phyloP scores from a whole-genome alignment of 768 basidiomycete genomes.

The Serendipita sp. region DNA sequence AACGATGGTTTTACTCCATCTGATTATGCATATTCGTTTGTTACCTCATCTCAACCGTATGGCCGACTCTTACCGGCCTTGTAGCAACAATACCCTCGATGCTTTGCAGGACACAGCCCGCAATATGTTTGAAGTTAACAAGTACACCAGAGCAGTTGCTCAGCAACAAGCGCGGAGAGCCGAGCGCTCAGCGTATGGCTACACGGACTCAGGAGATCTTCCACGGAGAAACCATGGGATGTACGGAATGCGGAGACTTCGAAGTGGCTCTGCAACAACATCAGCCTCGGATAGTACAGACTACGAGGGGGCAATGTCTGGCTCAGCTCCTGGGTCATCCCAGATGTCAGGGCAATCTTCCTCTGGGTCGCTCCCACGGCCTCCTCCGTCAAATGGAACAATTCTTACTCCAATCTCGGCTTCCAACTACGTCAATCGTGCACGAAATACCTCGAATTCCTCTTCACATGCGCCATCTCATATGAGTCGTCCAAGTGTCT shows the following conservation, averaged over 20 bases:
- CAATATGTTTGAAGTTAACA: slow-evolving; percentile 62
- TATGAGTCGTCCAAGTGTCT: not conserved
- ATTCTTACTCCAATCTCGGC: slow-evolving; percentile 8
- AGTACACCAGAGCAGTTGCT: slow-evolving; percentile 31
- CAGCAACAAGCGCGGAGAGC: slow-evolving; percentile 35
- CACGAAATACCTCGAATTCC: not conserved
- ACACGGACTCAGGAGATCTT: not conserved
- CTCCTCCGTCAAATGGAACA: slow-evolving; percentile 15
- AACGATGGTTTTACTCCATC: slow-evolving; percentile 84
- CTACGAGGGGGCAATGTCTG: slow-evolving; percentile 37
- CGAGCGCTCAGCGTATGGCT: not conserved
- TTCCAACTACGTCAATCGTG: not conserved
- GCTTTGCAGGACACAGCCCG: slow-evolving; percentile 71
- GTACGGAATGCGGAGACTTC: slow-evolving; percentile 31
- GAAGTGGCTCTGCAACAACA: slow-evolving; percentile 70
- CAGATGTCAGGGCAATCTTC: slow-evolving; percentile 43
- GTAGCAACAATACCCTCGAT: slow-evolving; percentile 56
- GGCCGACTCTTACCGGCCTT: slow-evolving; percentile 13
- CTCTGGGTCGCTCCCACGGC: slow-evolving; percentile 35
- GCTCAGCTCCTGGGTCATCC: slow-evolving; percentile 21
- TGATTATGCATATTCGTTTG: slow-evolving; percentile 85
- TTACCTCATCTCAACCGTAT: slow-evolving; percentile 13
- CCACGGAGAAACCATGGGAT: slow-evolving; percentile 8
- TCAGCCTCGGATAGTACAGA: slow-evolving; percentile 63
- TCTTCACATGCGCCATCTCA: slow-evolving; percentile 8